Conservation (phyloP, 2,329 filamentous ascomycete genomes). For the Colletotrichum sojae region DNA sequence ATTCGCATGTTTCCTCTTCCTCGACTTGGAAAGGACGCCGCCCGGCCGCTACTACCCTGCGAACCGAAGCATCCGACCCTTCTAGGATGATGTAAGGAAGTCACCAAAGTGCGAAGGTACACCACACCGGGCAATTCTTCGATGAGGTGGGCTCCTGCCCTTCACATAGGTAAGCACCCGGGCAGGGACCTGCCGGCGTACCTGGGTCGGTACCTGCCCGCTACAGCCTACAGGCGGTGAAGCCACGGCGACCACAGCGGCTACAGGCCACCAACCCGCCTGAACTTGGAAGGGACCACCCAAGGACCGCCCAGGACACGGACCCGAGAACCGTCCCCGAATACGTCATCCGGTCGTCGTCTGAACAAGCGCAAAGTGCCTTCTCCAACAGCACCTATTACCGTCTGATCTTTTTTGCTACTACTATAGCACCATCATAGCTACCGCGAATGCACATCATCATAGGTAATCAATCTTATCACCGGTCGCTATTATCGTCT, state of each 20-base stretch:
- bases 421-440: neutral
- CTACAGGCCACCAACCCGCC: neutral
- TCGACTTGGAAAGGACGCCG: constrained; percentile 9
- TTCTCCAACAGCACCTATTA: neutral
- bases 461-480: neutral
- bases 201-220: no score
- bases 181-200: neutral
- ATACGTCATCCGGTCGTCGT: constrained; percentile 31
- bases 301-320: neutral
- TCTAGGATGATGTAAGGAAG: neutral
- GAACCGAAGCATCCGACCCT: constrained; percentile 9
- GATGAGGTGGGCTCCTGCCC: neutral
- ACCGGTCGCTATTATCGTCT: no score
- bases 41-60: neutral
- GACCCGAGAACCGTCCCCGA: neutral
- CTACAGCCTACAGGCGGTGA: neutral
- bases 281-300: neutral
- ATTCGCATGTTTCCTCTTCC: constrained; percentile 10
- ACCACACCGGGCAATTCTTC: no score
- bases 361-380: constrained; percentile 3
- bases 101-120: no score
- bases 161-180: neutral
- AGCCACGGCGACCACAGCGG: neutral
- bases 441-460: neutral
- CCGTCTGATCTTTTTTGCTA: neutral